Evolutionary conservation across 148 eudicot genomes (phyloP).

Genomic region (Simmondsia chinensis): DNA sequence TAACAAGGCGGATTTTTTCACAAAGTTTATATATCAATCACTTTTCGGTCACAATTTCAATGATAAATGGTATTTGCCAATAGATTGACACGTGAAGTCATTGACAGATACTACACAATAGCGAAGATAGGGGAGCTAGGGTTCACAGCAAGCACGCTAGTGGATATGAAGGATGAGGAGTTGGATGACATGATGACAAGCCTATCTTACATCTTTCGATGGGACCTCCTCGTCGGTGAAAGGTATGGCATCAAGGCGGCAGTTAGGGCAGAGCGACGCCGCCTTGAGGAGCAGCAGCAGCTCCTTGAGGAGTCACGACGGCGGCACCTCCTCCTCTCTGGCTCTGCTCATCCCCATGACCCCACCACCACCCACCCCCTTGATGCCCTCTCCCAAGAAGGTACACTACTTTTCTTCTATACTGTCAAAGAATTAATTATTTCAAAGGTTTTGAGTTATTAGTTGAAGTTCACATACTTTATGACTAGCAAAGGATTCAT

Average conservation of each 20-base stretch:
- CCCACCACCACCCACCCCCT: slow-evolving; percentile 30
- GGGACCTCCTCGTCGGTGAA: slow-evolving; percentile 91
- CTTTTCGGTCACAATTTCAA: no score
- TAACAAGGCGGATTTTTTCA: no score
- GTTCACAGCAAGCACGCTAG: slow-evolving; percentile 72
- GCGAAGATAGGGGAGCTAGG: slow-evolving; percentile 88
- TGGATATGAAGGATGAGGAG: slow-evolving; percentile 91
- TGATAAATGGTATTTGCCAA: no score
- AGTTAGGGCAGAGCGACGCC: slow-evolving; percentile 73
- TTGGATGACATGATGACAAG: slow-evolving; percentile 92
- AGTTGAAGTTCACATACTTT: no score
- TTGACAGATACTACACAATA: slow-evolving; percentile 63
- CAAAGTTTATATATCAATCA: no score
- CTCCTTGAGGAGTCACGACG: slow-evolving; percentile 50
- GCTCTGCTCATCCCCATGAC: slow-evolving; percentile 11
- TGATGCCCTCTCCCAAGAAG: slow-evolving; percentile 90
- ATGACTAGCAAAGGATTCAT: no score
- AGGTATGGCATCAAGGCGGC: slow-evolving; percentile 88
- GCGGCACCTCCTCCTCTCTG: slow-evolving; percentile 35
- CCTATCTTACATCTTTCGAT: slow-evolving; percentile 59
- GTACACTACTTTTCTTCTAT: no score
- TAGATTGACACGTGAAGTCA: no score
- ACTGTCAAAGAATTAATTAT: no score
- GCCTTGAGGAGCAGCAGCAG: slow-evolving; percentile 66
- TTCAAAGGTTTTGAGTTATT: no score